Conservation (phyloP, 1,284 basidiomycete species). For the Rhodotorula sp. region DNA sequence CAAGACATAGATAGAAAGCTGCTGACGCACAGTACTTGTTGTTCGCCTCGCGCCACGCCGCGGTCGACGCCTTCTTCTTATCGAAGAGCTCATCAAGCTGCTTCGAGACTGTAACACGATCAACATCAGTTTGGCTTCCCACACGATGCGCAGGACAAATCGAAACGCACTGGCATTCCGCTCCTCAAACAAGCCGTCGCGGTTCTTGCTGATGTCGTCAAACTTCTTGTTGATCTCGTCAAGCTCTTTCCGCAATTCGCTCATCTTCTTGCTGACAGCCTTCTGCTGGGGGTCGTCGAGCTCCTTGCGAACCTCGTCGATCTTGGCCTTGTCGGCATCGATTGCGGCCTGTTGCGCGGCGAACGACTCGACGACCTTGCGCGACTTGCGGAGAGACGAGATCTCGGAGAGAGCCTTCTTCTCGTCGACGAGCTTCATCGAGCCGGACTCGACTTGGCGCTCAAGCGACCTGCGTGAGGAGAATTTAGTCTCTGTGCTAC, state of each 20-base stretch:
- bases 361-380: conserved; percentile 66
- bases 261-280: conserved; percentile 76
- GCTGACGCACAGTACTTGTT: conserved; percentile 57
- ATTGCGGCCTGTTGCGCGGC: conserved; percentile 75
- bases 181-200: conserved; percentile 83
- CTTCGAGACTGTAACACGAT: conserved; percentile 31
- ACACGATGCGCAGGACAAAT: no score
- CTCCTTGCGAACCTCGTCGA: conserved; percentile 79
- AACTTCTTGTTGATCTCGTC: conserved; percentile 80
- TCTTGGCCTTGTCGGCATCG: conserved; percentile 68
- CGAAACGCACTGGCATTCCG: conserved; percentile 66
- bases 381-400: conserved; percentile 39
- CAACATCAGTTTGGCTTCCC: conserved; percentile 53
- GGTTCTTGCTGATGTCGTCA: conserved; percentile 78
- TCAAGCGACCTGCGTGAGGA: conserved; percentile 65
- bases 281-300: conserved; percentile 90
- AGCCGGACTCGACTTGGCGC: conserved; percentile 86
- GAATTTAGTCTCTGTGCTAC: neutral
- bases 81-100: conserved; percentile 65
- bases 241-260: conserved; percentile 79
- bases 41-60: conserved; percentile 72
- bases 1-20: neutral
- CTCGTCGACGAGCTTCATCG: conserved; percentile 90
- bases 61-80: conserved; percentile 72
- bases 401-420: conserved; percentile 93